Base-by-base conservation (phyloP, 1,284 basidiomycete genomes). In the Mycena citricolor region DNA sequence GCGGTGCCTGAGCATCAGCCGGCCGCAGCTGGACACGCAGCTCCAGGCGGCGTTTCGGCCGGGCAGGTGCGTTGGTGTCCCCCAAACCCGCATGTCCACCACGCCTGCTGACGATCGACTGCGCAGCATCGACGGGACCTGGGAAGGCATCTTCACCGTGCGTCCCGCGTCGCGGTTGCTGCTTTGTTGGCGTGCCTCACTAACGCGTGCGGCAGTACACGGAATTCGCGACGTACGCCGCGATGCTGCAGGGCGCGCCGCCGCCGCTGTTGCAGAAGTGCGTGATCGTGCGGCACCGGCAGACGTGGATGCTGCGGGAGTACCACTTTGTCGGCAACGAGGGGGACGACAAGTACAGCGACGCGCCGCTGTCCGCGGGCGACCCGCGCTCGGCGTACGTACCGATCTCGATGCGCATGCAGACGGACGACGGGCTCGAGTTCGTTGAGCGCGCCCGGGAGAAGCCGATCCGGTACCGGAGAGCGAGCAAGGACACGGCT, bases 81-180 rank as follows among this genome's bases (percentile, higher is more conserved):
- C n/a, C n/a, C n/a, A n/a, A n/a, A n/a, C 35, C 23, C 23, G 30
- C 21, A 14, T 17, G 16, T 26, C 17, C 21, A 20, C 36, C 16
- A 10, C 35, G 26, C 14, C 24, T 39, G 10, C 8, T 44, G 21
- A 35, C 20, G 14, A 13, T 14, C 14, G 21, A 42, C 30, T 54
- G 14, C 41, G 6, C 33, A 86, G 81, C 46, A 60, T 86, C 34
- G 80, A 86, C 51, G 86, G 86, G 5, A 65, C 79, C 12, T 89
- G 86, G 86, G 86, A 89, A 61, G 86, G 86, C 1, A 59, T 79
- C 19, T 89, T 89, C 55, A 82, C 78, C 8, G 85, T 86, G 55
- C 51, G 78, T 64, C n/a, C n/a, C 32, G 23, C 31, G 21, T 35
- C 14, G 26, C 26, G n/a, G n/a, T 29, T 29, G 11, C 17, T 7